Evolutionary conservation across 225 moss, liverwort and hornwort species (phyloP).

Genomic region (Physcomitrellopsis africana): DNA sequence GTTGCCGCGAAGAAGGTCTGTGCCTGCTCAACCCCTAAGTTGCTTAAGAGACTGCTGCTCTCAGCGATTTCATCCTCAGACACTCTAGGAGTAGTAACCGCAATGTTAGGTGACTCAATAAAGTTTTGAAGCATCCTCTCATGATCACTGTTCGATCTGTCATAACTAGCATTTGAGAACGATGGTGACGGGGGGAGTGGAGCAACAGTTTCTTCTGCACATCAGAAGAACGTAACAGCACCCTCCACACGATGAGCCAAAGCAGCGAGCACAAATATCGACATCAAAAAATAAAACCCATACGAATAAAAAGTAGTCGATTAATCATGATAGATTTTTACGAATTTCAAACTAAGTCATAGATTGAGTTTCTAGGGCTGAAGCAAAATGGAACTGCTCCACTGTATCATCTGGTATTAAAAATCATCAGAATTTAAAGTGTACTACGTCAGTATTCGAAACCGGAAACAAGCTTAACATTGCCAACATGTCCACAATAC

Average conservation of each 20-base stretch:
- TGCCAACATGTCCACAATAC: neutral
- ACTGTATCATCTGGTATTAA: neutral
- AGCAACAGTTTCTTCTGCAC: constrained; percentile 71
- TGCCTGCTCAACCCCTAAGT: constrained; percentile 73
- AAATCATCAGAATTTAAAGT: constrained; percentile 9
- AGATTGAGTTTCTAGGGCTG: neutral
- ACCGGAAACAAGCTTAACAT: constrained; percentile 11
- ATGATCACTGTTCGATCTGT: constrained; percentile 26
- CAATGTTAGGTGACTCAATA: constrained; percentile 46
- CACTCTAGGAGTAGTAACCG: constrained; percentile 41
- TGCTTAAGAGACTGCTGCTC: constrained; percentile 56
- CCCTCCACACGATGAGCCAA: constrained; percentile 18
- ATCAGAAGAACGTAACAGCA: constrained; percentile 7
- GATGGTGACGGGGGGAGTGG: constrained; percentile 51
- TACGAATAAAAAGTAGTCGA: constrained; percentile 1
- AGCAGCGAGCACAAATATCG: neutral
- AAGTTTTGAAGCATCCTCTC: constrained; percentile 52
- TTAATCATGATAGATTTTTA: neutral
- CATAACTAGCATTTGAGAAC: constrained; percentile 27
- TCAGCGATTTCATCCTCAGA: constrained; percentile 39
- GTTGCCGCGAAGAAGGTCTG: constrained; percentile 75
- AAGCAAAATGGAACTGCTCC: constrained; percentile 1
- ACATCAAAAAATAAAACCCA: neutral
- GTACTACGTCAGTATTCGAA: constrained; percentile 1
- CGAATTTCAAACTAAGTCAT: neutral